phyloP scores from a whole-genome alignment of 768 basidiomycete genomes.

The Suillus sp. region DNA sequence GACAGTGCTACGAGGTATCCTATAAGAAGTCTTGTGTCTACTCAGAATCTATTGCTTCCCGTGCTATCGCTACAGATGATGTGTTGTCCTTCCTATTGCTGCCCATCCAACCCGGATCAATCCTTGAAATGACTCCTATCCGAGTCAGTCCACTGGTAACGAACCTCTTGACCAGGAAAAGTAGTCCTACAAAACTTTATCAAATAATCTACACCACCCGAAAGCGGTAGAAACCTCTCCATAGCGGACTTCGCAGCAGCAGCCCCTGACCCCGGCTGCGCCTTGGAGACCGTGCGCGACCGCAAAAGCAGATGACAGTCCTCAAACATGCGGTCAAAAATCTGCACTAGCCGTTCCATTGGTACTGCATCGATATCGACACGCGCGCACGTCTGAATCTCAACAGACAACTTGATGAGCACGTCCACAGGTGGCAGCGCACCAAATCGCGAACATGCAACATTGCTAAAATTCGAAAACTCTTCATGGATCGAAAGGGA shows the following conservation, averaged over 20 bases:
- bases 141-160: not conserved
- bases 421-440: not conserved
- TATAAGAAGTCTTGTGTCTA: not conserved
- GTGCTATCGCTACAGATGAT: not conserved
- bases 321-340: conserved; percentile 1
- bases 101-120: not conserved
- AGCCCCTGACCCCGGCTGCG: not conserved
- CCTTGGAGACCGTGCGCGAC: not conserved
- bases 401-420: not conserved
- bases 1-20: not conserved
- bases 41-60: not conserved
- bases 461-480: not conserved
- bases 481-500: conserved; percentile 1
- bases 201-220: conserved; percentile 3
- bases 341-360: not conserved
- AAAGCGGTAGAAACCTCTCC: conserved; percentile 4
- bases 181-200: conserved; percentile 1
- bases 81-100: not conserved
- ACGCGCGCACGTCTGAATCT: not conserved
- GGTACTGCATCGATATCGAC: not conserved
- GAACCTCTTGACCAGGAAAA: not conserved
- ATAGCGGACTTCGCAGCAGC: conserved; percentile 1
- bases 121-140: not conserved
- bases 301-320: conserved; percentile 3
- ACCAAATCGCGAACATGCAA: not conserved